Base-by-base conservation (phyloP, 116 monocot genomes). In the Dioscorea cayenensis region DNA sequence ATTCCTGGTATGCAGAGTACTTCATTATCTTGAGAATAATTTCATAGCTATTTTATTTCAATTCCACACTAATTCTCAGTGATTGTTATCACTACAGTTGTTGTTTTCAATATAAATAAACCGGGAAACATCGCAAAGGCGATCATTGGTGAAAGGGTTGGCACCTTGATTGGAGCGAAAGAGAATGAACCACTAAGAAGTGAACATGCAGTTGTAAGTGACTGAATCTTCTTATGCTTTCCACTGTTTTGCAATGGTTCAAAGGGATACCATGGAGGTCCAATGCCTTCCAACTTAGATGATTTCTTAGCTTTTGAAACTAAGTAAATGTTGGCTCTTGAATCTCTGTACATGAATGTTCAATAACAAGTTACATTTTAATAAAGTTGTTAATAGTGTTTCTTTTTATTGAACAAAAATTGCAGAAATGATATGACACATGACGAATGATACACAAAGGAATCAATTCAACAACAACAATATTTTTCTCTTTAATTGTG, bases 101-200 rank as follows among this genome's bases (percentile, higher is more conserved):
- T 96, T 28, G 90, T 96, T 27, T 96, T 92, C 76, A 92, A 96
- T 75, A 83, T 96, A 76, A 79, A 85, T 60, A 92, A 88, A 66
- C 75, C 88, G 49, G 90, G 88, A 68, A 96, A 96, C 71, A 96
- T 92, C 63, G 78, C 83, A 38, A 96, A 90, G 79, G 92, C 96
- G 3, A 96, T 92, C 14, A 67, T 84, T n/a, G 92, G 96, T 18
- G 96, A 96, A 72, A 96, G 75, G 62, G 96, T 96, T 29, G 96
- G 96, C 61, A 96, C 96, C 16, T 52, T 92, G 27, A 96, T 96
- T 66, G 82, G 83, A 13, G 71, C 72, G 29, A 48, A 64, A 28
- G 27, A 28, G 11, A 73, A 67, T 60, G 37, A 60, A 3, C n/a
- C 23, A 23, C 43, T 14, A 55, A 50, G 14, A 36, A 32, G 65